phyloP scores from a whole-genome alignment of 495 filamentous ascomycete species.

The Aspergillus carlsbadensis region DNA sequence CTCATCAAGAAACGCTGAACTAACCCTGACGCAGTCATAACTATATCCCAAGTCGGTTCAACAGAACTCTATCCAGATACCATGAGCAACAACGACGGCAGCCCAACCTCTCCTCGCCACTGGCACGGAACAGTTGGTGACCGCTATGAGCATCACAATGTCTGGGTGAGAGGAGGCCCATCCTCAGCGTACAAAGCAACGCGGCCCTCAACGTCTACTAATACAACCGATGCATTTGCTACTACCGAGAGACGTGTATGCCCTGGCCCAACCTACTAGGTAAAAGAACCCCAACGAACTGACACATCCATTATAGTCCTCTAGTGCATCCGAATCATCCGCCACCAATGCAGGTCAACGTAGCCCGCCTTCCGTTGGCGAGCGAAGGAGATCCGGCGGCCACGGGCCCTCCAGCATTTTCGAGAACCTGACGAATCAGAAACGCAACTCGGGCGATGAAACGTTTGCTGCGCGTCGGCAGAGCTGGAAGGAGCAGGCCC shows the following conservation, averaged over 20 bases:
- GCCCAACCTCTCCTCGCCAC: conserved; percentile 31
- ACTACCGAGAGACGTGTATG: conserved; percentile 24
- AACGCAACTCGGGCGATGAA: conserved; percentile 46
- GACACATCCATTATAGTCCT: conserved; percentile 10
- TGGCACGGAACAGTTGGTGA: conserved; percentile 43
- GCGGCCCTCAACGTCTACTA: conserved; percentile 25
- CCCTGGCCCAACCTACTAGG: not conserved
- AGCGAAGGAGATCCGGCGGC: conserved; percentile 37
- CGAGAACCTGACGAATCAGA: conserved; percentile 49
- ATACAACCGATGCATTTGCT: conserved; percentile 21
- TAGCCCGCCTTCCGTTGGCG: conserved; percentile 16
- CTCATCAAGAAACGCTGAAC: too few species aligned
- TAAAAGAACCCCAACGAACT: not conserved
- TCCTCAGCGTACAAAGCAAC: conserved; percentile 24
- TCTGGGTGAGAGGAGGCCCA: conserved; percentile 42
- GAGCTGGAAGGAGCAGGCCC: conserved; percentile 50
- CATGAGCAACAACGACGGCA: conserved; percentile 30
- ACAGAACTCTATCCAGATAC: not conserved
- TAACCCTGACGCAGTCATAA: too few species aligned
- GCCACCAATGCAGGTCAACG: conserved; percentile 4
- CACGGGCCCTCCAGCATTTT: conserved; percentile 39
- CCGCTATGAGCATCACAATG: conserved; percentile 44
- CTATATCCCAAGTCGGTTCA: not conserved
- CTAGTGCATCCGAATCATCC: conserved; percentile 17
- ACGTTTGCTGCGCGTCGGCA: conserved; percentile 37